Base-by-base conservation (phyloP, 768 basidiomycete species). In the Rickenella mellea region DNA sequence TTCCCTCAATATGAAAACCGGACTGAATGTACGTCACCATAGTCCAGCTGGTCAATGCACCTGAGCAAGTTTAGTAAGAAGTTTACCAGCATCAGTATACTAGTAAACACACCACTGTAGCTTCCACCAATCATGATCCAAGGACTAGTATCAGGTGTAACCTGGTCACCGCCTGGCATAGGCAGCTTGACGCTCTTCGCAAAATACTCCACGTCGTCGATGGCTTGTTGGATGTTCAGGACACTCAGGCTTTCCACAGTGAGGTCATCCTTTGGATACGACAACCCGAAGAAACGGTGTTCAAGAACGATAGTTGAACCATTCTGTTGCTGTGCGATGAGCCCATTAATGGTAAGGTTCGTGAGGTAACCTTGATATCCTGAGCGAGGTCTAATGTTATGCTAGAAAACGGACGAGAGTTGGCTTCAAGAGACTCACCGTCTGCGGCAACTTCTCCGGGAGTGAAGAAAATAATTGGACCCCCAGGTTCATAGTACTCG, bases 401-500 rank as follows among this genome's bases (percentile, higher is more conserved):
- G 10, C 7, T 7, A 19, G 33, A 9, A 8, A 36, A 17, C 12
- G 33, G 24, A 10, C 5, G 9, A 4, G 3, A 36, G 33, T 17
- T 11, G 15, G 11, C 15, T 6, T 10, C 10, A 12, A 28, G 29
- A 27, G 17, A 48, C 55, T 47, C 56, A 55, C 69, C 40, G 62
- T 55, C 68, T 6, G 78, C 80, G 51, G 78, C 71, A 11, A 39
- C 52, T 59, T 85, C 82, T 28, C 83, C 81, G 1, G 82, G 83
- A 3, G 80, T 85, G 54, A 69, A 65, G 14, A 82, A 53, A 38
- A 83, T 66, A 36, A 83, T 73, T 1, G 80, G 78, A 4, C 80
- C 79, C 63, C 61, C 54, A n/a, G 42, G 27, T 55, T 78, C 64
- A 48, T 84, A 84, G 51, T 66, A 81, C 56, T 84, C 77, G 57